Evolutionary conservation across 164 flowering plant species (phyloP).

Genomic region (Taxillus chinensis): DNA sequence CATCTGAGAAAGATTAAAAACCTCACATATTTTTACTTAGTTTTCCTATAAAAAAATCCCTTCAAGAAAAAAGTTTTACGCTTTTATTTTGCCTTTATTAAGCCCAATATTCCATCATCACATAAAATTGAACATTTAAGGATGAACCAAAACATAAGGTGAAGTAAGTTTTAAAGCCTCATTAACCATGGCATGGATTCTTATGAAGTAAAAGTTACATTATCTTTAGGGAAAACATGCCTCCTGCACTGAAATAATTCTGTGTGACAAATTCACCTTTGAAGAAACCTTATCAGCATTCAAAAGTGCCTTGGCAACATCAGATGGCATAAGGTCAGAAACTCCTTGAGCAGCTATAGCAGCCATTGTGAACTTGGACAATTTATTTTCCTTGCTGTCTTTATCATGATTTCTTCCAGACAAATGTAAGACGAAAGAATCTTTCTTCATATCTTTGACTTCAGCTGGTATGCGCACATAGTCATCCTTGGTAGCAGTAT

Average conservation of each 20-base stretch:
- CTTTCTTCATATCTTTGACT: constrained; percentile 53
- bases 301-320: constrained; percentile 83
- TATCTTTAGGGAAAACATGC: neutral
- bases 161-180: too few species aligned
- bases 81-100: too few species aligned
- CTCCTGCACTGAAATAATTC: neutral
- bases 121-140: too few species aligned
- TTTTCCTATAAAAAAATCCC: too few species aligned
- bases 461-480: constrained; percentile 69
- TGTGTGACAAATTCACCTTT: constrained; percentile 38
- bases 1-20: too few species aligned
- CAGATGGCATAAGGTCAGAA: constrained; percentile 89
- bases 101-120: too few species aligned
- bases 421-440: constrained; percentile 68
- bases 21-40: too few species aligned
- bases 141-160: too few species aligned
- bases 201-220: too few species aligned
- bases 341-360: constrained; percentile 61
- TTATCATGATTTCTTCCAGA: constrained; percentile 40
- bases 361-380: constrained; percentile 47
- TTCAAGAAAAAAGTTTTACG: too few species aligned
- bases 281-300: constrained; percentile 55
- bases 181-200: too few species aligned
- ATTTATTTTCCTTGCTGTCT: constrained; percentile 29
- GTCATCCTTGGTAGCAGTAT: constrained; percentile 50